phyloP scores from a whole-genome alignment of 345 rosid genomes.

The Aquilaria sinensis region DNA sequence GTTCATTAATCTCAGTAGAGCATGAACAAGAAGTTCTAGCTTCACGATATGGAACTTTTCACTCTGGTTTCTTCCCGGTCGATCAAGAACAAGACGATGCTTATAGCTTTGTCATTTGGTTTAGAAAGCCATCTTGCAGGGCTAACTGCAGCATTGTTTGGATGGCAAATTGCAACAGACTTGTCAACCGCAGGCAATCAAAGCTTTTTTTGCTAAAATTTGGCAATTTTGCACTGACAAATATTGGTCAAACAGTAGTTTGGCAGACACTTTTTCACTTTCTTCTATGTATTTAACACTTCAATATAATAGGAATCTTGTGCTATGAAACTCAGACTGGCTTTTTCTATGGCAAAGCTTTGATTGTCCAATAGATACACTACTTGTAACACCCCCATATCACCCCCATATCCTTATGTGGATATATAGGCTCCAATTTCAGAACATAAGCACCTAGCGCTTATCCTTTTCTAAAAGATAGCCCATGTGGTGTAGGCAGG shows the following conservation, averaged over 20 bases:
- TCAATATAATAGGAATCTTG: constrained; percentile 27
- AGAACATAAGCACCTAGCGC: too few species aligned
- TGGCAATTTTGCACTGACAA: constrained; percentile 15
- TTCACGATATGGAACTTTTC: constrained; percentile 10
- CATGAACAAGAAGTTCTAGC: background rate
- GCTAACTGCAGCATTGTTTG: constrained; percentile 18
- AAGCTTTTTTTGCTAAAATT: constrained; percentile 3
- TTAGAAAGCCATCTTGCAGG: constrained; percentile 13
- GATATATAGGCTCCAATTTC: too few species aligned
- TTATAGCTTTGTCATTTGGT: constrained; percentile 20
- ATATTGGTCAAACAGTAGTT: constrained; percentile 10
- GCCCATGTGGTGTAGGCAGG: too few species aligned
- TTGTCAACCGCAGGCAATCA: constrained; percentile 15
- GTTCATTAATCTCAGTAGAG: constrained; percentile 5
- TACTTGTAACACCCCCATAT: too few species aligned
- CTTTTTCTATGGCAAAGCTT: constrained; percentile 27
- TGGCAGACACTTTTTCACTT: constrained; percentile 17
- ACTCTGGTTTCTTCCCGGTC: constrained; percentile 7
- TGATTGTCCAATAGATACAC: constrained; percentile 27
- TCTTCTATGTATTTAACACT: constrained; percentile 9
- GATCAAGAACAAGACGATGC: constrained; percentile 9
- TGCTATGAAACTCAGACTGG: background rate
- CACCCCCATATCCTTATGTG: too few species aligned
- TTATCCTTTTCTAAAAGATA: too few species aligned
- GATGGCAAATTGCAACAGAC: constrained; percentile 25